These are phyloP conservation scores for Drosera capensis DNA, from an alignment of 148 eudicot genomes.

Conservation along the genomic window DNA sequence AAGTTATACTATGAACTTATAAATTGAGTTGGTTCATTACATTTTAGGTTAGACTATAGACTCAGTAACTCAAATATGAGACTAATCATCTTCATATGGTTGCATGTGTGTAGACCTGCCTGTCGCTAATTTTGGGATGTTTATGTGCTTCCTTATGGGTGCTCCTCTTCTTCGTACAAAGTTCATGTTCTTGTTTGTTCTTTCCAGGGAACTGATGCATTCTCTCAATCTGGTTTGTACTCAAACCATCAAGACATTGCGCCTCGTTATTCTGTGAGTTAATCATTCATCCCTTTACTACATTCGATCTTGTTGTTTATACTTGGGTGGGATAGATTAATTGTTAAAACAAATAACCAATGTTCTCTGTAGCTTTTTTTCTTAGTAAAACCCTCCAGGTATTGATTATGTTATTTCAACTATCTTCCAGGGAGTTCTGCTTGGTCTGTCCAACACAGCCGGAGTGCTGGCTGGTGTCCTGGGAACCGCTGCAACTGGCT, in stretches of 20 bases:
- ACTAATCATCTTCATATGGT: too few relatives aligned
- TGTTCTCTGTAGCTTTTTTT: not conserved
- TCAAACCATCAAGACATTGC: conserved; percentile 98
- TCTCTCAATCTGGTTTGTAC: conserved; percentile 91
- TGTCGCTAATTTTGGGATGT: not conserved
- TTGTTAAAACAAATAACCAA: not conserved
- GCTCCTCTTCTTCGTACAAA: not conserved
- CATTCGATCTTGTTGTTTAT: not conserved
- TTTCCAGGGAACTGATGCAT: conserved; percentile 85
- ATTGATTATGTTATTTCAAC: not conserved
- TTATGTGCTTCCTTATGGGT: not conserved
- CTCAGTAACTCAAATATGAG: too few relatives aligned
- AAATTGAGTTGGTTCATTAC: too few relatives aligned
- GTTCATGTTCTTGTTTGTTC: not conserved
- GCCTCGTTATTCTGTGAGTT: conserved; percentile 86
- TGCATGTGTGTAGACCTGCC: too few relatives aligned
- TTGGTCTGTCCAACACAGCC: conserved; percentile 90
- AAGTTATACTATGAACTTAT: too few relatives aligned
- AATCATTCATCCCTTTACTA: not conserved
- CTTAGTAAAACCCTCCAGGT: not conserved
- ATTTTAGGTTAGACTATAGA: too few relatives aligned
- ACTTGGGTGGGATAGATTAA: not conserved
- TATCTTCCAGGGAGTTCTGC: conserved; percentile 62
- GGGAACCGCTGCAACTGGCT: conserved; percentile 93
- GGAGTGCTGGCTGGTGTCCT: conserved; percentile 92